Evolutionary conservation across 1,284 basidiomycete genomes (phyloP).

Genomic region (Cryptococcus wingfieldii): DNA sequence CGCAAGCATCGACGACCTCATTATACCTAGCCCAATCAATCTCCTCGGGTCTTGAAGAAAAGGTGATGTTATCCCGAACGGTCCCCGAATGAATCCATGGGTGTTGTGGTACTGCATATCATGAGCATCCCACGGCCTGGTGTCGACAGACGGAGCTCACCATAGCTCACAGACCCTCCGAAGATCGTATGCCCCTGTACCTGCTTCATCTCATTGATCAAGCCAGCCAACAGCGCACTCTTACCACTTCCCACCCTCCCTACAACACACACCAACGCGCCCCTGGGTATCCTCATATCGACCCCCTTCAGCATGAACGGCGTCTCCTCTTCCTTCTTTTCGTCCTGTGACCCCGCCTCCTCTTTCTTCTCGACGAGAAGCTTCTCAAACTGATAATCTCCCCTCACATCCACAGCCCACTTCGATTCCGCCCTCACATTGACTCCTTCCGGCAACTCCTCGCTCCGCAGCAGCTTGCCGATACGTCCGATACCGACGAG

Average conservation of each 20-base stretch:
- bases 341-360: background rate
- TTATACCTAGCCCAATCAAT: slow-evolving; percentile 21
- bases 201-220: slow-evolving; percentile 73
- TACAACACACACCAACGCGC: slow-evolving; percentile 33
- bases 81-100: slow-evolving; percentile 71
- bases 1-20: slow-evolving; percentile 25
- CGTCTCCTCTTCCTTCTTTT: background rate
- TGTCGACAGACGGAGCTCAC: slow-evolving; percentile 10
- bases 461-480: slow-evolving; percentile 43
- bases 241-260: slow-evolving; percentile 43
- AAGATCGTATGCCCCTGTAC: slow-evolving; percentile 59
- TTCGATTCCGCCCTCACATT: slow-evolving; percentile 51
- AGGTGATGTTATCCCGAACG: slow-evolving; percentile 53
- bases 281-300: slow-evolving; percentile 12
- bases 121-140: slow-evolving; percentile 32
- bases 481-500: slow-evolving; percentile 19
- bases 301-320: slow-evolving; percentile 5
- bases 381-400: slow-evolving; percentile 66
- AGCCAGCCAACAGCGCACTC: slow-evolving; percentile 59
- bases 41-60: slow-evolving; percentile 19
- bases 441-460: slow-evolving; percentile 60
- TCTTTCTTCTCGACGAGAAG: slow-evolving; percentile 30
- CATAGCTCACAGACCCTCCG: slow-evolving; percentile 64
- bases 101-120: slow-evolving; percentile 34
- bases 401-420: slow-evolving; percentile 59